Evolutionary conservation across 2,329 filamentous ascomycete species (phyloP).

Genomic region (Eutypa lata): DNA sequence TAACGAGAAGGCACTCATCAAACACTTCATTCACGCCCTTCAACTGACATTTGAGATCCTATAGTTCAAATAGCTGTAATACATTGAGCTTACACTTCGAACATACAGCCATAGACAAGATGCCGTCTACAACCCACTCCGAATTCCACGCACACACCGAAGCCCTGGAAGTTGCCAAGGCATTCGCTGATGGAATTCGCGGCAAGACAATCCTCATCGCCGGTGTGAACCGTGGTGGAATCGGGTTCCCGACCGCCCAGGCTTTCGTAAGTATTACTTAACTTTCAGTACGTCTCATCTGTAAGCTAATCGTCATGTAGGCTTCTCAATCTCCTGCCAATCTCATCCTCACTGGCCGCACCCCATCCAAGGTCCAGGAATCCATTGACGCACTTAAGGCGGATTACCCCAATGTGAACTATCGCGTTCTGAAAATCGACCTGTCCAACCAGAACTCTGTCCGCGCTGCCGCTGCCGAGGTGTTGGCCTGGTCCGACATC

Average conservation of each 20-base stretch:
- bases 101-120: conserved; percentile 7
- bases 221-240: conserved; percentile 31
- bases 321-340: conserved; percentile 29
- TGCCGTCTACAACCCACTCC: conserved; percentile 30
- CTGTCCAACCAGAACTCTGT: conserved; percentile 34
- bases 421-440: conserved; percentile 33
- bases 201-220: conserved; percentile 36
- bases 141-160: conserved; percentile 34
- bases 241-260: conserved; percentile 32
- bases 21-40: background rate
- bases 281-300: background rate
- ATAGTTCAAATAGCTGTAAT: background rate
- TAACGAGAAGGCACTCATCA: background rate
- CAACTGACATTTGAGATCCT: no score
- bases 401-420: conserved; percentile 25
- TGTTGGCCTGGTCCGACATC: conserved; percentile 32
- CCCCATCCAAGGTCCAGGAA: conserved; percentile 26
- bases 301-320: conserved; percentile 7
- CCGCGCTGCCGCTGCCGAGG: conserved; percentile 30
- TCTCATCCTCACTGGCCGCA: conserved; percentile 34
- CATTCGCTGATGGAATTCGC: conserved; percentile 29
- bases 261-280: conserved; percentile 28
- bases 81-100: no score
- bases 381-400: conserved; percentile 25
- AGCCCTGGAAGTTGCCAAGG: conserved; percentile 34